A percentile compares a stretch with the other conserved stretches of the same genome.
Conservation (phyloP, 1,139 yeast species). For the Yamadazyma siamensis region DNA sequence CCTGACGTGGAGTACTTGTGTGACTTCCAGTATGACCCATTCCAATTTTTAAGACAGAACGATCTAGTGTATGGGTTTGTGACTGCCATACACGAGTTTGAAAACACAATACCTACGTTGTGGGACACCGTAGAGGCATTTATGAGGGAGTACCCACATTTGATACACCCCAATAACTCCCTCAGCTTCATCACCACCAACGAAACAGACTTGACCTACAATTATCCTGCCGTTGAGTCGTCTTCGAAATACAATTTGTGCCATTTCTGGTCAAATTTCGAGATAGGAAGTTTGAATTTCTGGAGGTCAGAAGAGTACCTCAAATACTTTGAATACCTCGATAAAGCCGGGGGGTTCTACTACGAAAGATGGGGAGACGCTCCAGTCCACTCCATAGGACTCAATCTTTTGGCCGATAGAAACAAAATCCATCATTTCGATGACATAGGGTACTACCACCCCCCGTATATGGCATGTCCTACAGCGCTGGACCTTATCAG, state of each 20-base stretch:
- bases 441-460: conserved; percentile 83
- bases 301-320: conserved; percentile 70
- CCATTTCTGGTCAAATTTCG: conserved; percentile 96
- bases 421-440: conserved; percentile 82
- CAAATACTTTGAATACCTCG: conserved; percentile 67
- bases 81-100: conserved; percentile 43
- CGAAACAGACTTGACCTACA: conserved; percentile 34
- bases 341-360: conserved; percentile 77
- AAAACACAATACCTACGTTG: conserved; percentile 60
- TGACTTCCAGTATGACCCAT: conserved; percentile 49
- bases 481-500: conserved; percentile 43
- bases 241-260: conserved; percentile 75
- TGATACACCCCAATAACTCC: conserved; percentile 66
- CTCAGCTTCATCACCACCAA: conserved; percentile 67
- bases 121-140: conserved; percentile 76
- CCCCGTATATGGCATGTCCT: conserved; percentile 85
- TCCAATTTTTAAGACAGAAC: conserved; percentile 29
- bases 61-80: conserved; percentile 43
- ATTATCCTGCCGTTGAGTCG: conserved; percentile 18
- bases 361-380: conserved; percentile 99
- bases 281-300: conserved; percentile 77
- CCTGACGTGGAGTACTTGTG: conserved; percentile 48
- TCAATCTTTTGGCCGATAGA: conserved; percentile 62
- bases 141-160: conserved; percentile 55
- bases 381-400: conserved; percentile 86